A percentile compares a stretch with the other conserved stretches of the same genome.
These are phyloP conservation scores for Blastocrithidia nonstop DNA, from an alignment of 208 protist species.

Conservation along the genomic window DNA sequence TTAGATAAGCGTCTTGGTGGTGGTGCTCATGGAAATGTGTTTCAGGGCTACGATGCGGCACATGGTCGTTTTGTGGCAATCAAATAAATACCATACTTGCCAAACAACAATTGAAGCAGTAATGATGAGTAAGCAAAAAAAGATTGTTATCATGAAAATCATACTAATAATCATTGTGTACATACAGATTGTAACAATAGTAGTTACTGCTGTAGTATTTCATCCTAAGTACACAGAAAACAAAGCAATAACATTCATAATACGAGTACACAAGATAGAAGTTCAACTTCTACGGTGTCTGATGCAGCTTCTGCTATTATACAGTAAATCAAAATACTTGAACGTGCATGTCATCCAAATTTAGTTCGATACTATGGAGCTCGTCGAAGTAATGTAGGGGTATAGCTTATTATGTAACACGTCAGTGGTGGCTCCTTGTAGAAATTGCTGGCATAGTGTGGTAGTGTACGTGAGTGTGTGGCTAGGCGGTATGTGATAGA, in stretches of 20 bases:
- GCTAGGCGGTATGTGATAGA: conserved; percentile 58
- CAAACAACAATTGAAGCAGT: conserved; percentile 3
- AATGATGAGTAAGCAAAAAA: conserved; percentile 1
- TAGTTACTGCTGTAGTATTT: no score
- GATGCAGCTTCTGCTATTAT: conserved; percentile 31
- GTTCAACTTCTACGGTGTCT: no score
- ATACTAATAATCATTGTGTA: no score
- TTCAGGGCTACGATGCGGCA: conserved; percentile 71
- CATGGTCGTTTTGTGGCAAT: conserved; percentile 72
- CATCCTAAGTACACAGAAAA: no score
- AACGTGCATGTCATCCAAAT: conserved; percentile 44
- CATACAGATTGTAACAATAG: no score
- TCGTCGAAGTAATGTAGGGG: conserved; percentile 35
- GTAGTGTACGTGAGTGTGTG: conserved; percentile 49
- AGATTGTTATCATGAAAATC: no score
- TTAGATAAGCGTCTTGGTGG: conserved; percentile 63
- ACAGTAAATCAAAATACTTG: conserved; percentile 63
- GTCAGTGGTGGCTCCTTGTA: conserved; percentile 73
- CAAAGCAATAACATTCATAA: no score
- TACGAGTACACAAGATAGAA: no score
- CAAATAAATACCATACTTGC: conserved; percentile 68
- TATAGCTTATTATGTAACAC: conserved; percentile 85
- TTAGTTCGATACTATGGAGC: conserved; percentile 75
- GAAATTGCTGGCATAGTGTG: conserved; percentile 35
- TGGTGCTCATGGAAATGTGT: conserved; percentile 62